Base-by-base conservation (phyloP, 1,284 basidiomycete genomes). In the Fereydounia khargensis region DNA sequence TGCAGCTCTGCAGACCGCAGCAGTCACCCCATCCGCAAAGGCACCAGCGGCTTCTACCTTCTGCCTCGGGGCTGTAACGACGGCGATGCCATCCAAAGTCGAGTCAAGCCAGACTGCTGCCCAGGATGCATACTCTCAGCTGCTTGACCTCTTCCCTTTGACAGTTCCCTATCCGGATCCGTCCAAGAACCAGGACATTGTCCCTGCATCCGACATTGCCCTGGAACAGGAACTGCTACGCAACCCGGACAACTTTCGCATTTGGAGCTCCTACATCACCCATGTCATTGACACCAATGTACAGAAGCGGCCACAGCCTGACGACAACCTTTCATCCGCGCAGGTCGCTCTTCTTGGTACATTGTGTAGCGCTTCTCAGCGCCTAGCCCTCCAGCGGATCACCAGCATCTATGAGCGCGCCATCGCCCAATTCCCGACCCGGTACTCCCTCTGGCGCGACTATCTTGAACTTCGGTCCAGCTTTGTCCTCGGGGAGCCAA, bases 211-310 rank as follows among this genome's bases (percentile, higher is more conserved):
- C 39, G 91, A 97, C 77, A 77, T 96, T 25, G 82, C 86, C 53
- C 85, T 89, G 33, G 95, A 97, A 79, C 91, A 98, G 77, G 94
- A 98, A 77, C 82, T 98, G n/a, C 80, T 92, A 24, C 84, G 89
- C 55, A 96, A 97, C 77, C 88, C 90, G 3, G 83, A 84, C 49
- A 95, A 92, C 47, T 88, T 92, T 75, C 84, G 89, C 23, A 84
- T 87, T 62, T 98, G 95, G 95, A 86, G 88, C 82, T 81, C 85
- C 1, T 88, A 92, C 66, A 88, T 98, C 67, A 81, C 84, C 51
- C 81, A 84, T 40, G 82, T 90, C 39, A 83, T 85, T 67, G 87
- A 91, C 47, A 79, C 81, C 19, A 84, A 83, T 65, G 43, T 68
- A 10, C 42, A 50, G 14, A 49, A 62, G 78, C 84, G 73, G 9